Conservation (phyloP, 371 early-diverging fungal genomes). For the Lichtheimia corymbifera region DNA sequence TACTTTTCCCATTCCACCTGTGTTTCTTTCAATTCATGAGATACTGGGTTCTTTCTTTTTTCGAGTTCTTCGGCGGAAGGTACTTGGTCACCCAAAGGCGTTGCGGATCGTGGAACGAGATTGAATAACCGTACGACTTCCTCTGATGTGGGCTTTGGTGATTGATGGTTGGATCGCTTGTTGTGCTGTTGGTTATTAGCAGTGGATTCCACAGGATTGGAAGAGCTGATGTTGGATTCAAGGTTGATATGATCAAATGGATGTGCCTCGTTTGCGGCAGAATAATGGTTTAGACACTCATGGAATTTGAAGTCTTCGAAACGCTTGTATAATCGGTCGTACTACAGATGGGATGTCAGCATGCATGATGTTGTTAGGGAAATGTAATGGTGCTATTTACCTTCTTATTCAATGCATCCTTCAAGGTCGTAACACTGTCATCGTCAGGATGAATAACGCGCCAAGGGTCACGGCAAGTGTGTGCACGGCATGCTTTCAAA, state of each 20-base stretch:
- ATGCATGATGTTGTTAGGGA: neutral
- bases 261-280: conserved; percentile 1
- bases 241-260: neutral
- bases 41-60: conserved; percentile 22
- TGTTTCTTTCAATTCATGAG: conserved; percentile 19
- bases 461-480: conserved; percentile 67
- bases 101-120: conserved; percentile 21
- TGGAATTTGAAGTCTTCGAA: conserved; percentile 31
- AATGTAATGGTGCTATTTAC: neutral
- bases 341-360: conserved; percentile 7
- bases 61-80: conserved; percentile 27
- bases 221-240: too few species aligned
- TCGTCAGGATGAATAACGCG: conserved; percentile 42
- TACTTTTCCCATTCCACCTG: conserved; percentile 2
- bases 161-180: too few species aligned
- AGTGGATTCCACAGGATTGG: too few species aligned
- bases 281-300: conserved; percentile 32
- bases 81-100: conserved; percentile 17
- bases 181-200: too few species aligned
- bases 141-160: neutral
- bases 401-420: conserved; percentile 34
- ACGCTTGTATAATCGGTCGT: conserved; percentile 31
- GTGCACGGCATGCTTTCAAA: conserved; percentile 55
- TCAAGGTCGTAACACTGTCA: conserved; percentile 22
- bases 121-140: conserved; percentile 17